Conservation (phyloP, 116 monocot species). For the Cymodocea nodosa region DNA sequence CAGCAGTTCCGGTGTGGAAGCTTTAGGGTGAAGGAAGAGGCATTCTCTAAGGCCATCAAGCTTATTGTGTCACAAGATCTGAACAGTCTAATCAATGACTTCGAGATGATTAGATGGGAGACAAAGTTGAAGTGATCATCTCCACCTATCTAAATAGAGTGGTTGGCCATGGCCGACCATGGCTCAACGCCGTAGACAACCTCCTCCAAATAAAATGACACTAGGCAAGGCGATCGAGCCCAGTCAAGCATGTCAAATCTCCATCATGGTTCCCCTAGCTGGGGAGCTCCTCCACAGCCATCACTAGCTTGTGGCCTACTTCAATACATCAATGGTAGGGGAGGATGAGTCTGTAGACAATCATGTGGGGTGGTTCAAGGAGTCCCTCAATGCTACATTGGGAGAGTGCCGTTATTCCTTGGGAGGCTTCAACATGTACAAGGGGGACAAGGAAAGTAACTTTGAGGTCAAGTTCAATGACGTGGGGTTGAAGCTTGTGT, state of each 20-base stretch:
- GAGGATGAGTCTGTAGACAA: slow-evolving; percentile 11
- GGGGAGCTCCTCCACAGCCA: slow-evolving; percentile 25
- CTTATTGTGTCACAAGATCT: slow-evolving; percentile 31
- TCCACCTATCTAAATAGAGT: slow-evolving; percentile 15
- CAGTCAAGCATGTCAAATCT: not conserved
- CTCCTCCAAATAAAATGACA: slow-evolving; percentile 21
- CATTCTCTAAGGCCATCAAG: slow-evolving; percentile 26
- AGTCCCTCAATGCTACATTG: slow-evolving; percentile 43
- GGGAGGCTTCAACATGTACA: slow-evolving; percentile 39
- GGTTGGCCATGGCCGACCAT: slow-evolving; percentile 8
- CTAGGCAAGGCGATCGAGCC: slow-evolving; percentile 9
- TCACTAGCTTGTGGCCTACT: slow-evolving; percentile 41
- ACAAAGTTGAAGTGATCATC: slow-evolving; percentile 32
- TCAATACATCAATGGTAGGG: slow-evolving; percentile 4
- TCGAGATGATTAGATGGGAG: slow-evolving; percentile 6
- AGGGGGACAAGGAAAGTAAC: slow-evolving; percentile 27
- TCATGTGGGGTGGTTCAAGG: slow-evolving; percentile 47
- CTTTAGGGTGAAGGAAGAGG: slow-evolving; percentile 37
- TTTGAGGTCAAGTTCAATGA: slow-evolving; percentile 28
- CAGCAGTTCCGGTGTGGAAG: slow-evolving; percentile 61
- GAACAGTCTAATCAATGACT: slow-evolving; percentile 24
- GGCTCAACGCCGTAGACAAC: slow-evolving; percentile 33
- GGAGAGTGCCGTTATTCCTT: slow-evolving; percentile 30
- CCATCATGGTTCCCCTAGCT: not conserved
- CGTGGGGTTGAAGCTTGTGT: slow-evolving; percentile 66